Evolutionary conservation across 139 green algal genomes (phyloP).

Genomic region (Edaphochlamys debaryana): DNA sequence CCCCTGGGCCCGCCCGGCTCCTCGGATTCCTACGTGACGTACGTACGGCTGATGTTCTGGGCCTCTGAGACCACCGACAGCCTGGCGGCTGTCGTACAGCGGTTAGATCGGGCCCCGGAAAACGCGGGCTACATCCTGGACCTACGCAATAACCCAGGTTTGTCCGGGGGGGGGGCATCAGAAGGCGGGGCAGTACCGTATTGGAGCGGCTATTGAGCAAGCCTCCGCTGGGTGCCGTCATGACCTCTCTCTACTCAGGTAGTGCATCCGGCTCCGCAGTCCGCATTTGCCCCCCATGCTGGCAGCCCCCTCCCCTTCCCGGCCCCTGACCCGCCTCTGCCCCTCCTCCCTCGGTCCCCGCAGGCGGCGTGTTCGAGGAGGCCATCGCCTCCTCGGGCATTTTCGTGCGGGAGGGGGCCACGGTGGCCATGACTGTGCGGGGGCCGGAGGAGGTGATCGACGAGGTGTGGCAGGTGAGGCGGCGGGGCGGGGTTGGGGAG

Average conservation of each 20-base stretch:
- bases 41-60: slow-evolving; percentile 73
- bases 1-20: slow-evolving; percentile 11
- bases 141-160: slow-evolving; percentile 77
- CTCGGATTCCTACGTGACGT: slow-evolving; percentile 52
- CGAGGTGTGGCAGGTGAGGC: slow-evolving; percentile 41
- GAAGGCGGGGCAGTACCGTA: neutral
- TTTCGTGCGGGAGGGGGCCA: slow-evolving; percentile 40
- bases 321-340: neutral
- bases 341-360: neutral
- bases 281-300: neutral
- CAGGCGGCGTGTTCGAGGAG: slow-evolving; percentile 74
- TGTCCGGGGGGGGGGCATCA: neutral
- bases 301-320: neutral
- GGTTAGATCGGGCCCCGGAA: slow-evolving; percentile 46
- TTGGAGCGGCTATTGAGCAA: neutral
- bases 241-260: no score
- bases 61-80: slow-evolving; percentile 43
- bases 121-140: slow-evolving; percentile 66
- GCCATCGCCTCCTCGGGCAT: slow-evolving; percentile 61
- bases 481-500: no score
- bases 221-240: no score
- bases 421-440: slow-evolving; percentile 53
- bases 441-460: slow-evolving; percentile 48
- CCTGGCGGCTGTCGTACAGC: slow-evolving; percentile 35
- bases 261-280: no score